Conservation (phyloP, 345 rosid genomes). For the Pugionium cornutum region DNA sequence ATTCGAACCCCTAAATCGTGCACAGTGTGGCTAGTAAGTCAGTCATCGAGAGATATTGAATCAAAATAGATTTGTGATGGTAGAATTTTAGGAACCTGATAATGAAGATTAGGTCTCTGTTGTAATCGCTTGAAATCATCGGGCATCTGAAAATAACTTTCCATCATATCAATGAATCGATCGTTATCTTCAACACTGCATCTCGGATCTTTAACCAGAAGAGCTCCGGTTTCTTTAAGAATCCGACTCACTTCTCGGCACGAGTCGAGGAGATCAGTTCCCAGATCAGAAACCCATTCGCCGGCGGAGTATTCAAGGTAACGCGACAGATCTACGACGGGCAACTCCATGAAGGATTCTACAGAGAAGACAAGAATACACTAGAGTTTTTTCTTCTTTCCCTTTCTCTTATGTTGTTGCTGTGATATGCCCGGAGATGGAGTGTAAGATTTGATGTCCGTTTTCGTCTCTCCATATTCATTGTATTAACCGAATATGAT, state of each 20-base stretch:
- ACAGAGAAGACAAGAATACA: not conserved
- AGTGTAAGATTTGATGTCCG: slow-evolving; percentile 1
- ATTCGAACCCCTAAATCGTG: slow-evolving; percentile 7
- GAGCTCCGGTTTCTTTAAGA: slow-evolving; percentile 80
- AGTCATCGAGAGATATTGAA: too few species aligned
- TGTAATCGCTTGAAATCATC: slow-evolving; percentile 66
- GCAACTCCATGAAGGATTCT: slow-evolving; percentile 55
- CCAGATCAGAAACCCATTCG: slow-evolving; percentile 39
- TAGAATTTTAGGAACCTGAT: slow-evolving; percentile 54
- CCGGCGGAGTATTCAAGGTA: slow-evolving; percentile 54
- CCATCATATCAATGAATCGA: slow-evolving; percentile 94
- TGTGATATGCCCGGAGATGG: slow-evolving; percentile 34
- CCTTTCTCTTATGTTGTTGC: not conserved
- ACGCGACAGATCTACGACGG: slow-evolving; percentile 77
- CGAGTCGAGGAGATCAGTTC: slow-evolving; percentile 45
- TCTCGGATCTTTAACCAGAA: slow-evolving; percentile 86
- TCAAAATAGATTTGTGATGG: too few species aligned
- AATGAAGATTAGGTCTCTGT: slow-evolving; percentile 78
- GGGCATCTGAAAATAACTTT: slow-evolving; percentile 75
- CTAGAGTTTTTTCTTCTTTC: not conserved
- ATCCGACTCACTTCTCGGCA: slow-evolving; percentile 73
- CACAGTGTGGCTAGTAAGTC: not conserved
- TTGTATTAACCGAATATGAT: not conserved
- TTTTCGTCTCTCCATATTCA: slow-evolving; percentile 5
- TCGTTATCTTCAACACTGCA: slow-evolving; percentile 87